Base-by-base conservation (phyloP, 495 filamentous ascomycete genomes). In the Talaromyces nanjingensis region DNA sequence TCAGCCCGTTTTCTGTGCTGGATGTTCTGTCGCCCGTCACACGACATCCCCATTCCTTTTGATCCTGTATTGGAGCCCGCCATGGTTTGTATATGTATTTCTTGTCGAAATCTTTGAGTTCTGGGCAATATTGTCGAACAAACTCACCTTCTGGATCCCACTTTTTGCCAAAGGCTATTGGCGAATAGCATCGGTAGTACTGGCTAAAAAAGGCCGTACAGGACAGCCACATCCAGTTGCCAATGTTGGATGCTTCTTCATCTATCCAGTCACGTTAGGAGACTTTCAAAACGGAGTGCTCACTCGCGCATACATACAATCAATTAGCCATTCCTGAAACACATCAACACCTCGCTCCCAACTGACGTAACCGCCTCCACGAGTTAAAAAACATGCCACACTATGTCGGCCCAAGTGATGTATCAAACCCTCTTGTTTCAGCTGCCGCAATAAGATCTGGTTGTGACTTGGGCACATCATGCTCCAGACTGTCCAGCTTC, bases 21-120 rank as follows among this genome's bases (percentile, higher is more conserved):
- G 7, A 29, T 14, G 72, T 70, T 6, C 79, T 83, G 67, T 85
- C 82, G 0, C 83, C 82, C 27, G 78, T 81, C 31, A 89, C 73
- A 31, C 78, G 65, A 54, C 86, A 86, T 0, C 82, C 79, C 57
- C 84, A 86, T 62, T 76, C 78, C 66, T 81, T 85, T 72, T 87
- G 83, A 66, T 87, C 86, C 20, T 73, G 72, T 29, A 83, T 79
- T 6, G 83, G 84, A 63, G 87, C 84, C 64, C 84, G 87, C 87
- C 87, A 89, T 6, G 88, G 88, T 76, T 90, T 87, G 65, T 88
- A 91, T 45, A 91, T 89, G 63, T 80, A 90, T 65, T 89, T 90
- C 66, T 83, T 81, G 45, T 83, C 77, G 60, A 84, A 79, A 1
- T 78, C 64, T 47, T 75, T 74, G 47, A 91, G 70, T 65, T 90